Base-by-base conservation (phyloP, 1,139 yeast species). In the Hyphopichia burtonii region DNA sequence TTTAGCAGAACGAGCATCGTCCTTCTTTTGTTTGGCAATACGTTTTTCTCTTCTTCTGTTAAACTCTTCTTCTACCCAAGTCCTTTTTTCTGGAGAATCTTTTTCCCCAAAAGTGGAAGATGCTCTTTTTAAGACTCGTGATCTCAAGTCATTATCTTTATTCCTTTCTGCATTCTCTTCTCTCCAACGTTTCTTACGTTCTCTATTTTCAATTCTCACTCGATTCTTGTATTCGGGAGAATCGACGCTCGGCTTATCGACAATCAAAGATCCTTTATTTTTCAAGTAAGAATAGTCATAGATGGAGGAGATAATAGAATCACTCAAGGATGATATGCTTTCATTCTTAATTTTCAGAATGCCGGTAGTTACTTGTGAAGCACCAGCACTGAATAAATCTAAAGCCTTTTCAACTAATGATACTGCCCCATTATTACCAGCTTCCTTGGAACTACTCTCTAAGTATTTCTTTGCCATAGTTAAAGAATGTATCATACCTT, bases 121-220 rank as follows among this genome's bases (percentile, higher is more conserved):
- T 0, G 98, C 97, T 37, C 93, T 71, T 50, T 83, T 83, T 47
- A 78, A 74, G 22, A 93, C 85, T 42, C 98, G 71, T 1, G 87
- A 80, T 41, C 95, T 74, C 45, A 91, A 66, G 58, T 91, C 98
- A 53, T 87, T 86, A 58, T 89, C 96, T 64, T 88, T 84, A 59
- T 91, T 91, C 49, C 94, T 74, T 48, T 85, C 86, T 14, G 79
- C 77, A 58, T 91, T 90, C 31, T 81, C 83, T 47, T 83, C 93
- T 56, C 98, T 78, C 98, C 98, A 93, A 52, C 82, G 80, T 66
- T 90, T 84, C 66, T 93, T 93, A 32, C 98, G 74, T 48, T 86
- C 93, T 39, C 96, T 74, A 54, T 90, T 90, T 43, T 84, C 95
- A 22, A 79, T 59, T 34, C 88, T 66, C 9, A 80, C 70, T 48